These are phyloP conservation scores for Botrytis sinoallii DNA, from an alignment of 2,329 filamentous ascomycete species.

Conservation along the genomic window DNA sequence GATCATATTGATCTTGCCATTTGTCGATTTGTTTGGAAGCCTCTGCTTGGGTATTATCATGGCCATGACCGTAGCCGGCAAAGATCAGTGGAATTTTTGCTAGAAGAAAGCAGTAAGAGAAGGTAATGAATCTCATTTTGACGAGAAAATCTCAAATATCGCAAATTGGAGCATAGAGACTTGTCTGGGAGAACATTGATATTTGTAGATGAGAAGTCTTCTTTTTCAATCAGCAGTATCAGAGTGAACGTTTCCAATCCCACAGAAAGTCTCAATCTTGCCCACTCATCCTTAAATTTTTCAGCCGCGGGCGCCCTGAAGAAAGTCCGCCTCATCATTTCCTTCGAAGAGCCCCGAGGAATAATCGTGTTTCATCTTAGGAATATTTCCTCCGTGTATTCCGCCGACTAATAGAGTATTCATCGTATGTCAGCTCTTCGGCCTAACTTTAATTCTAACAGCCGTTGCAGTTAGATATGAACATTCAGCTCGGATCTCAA, in stretches of 20 bases:
- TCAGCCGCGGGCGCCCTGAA: not conserved
- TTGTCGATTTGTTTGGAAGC: slow-evolving; percentile 1
- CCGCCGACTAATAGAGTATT: no score
- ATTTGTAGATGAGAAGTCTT: not conserved
- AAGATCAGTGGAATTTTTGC: not conserved
- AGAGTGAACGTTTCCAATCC: no score
- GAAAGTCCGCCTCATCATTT: not conserved
- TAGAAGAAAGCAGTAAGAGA: not conserved
- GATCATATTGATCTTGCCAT: slow-evolving; percentile 7
- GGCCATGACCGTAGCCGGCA: not conserved
- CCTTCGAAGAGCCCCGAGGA: not conserved
- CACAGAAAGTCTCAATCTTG: no score
- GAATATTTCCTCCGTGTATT: not conserved
- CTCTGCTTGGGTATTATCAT: not conserved
- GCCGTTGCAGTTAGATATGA: not conserved
- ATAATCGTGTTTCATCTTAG: not conserved
- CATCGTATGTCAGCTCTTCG: no score
- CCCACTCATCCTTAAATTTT: not conserved
- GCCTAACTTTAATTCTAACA: not conserved
- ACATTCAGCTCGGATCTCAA: not conserved
- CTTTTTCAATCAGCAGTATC: not conserved
- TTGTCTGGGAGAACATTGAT: not conserved
- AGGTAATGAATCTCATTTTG: not conserved
- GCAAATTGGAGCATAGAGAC: not conserved
- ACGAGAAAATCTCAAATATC: not conserved